Percentiles rank a stretch among this genome's conserved stretches.
phyloP scores from a whole-genome alignment of 1,139 yeast species.

The Taphrina confusa region DNA sequence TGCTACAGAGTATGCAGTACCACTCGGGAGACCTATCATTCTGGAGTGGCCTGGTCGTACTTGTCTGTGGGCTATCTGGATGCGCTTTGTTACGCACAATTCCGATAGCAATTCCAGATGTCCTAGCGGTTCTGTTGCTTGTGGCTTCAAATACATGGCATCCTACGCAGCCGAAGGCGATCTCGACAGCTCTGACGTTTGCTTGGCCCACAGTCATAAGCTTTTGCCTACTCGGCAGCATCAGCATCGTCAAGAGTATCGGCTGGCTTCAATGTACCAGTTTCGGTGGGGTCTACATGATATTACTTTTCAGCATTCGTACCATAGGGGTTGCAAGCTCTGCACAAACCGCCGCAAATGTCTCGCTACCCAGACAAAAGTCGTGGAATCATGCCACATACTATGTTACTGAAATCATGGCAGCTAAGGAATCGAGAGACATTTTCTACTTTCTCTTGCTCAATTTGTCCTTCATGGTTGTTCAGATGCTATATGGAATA shows the following conservation, averaged over 20 bases:
- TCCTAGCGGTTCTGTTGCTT: neutral
- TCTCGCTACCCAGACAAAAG: neutral
- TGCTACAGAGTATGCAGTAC: neutral
- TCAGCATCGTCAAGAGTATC: neutral
- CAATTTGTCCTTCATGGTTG: slow-evolving; percentile 89
- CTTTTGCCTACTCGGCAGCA: neutral
- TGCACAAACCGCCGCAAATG: slow-evolving; percentile 17
- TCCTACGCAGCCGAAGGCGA: slow-evolving; percentile 11
- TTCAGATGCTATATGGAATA: slow-evolving; percentile 86
- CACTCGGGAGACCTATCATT: neutral
- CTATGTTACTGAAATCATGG: slow-evolving; percentile 11
- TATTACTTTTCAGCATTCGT: neutral
- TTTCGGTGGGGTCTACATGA: neutral
- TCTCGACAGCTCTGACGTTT: slow-evolving; percentile 7
- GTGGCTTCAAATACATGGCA: neutral
- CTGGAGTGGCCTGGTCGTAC: neutral
- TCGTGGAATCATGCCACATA: slow-evolving; percentile 2
- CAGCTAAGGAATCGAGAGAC: slow-evolving; percentile 29
- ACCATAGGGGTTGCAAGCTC: neutral
- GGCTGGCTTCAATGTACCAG: neutral
- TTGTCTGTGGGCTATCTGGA: neutral
- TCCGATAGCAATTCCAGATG: neutral
- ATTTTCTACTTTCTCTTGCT: slow-evolving; percentile 82
- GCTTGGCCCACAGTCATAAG: slow-evolving; percentile 3
- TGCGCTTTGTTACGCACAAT: neutral